These are phyloP conservation scores for Euphrasia confusa DNA, from an alignment of 257 asterid genomes.

Conservation along the genomic window DNA sequence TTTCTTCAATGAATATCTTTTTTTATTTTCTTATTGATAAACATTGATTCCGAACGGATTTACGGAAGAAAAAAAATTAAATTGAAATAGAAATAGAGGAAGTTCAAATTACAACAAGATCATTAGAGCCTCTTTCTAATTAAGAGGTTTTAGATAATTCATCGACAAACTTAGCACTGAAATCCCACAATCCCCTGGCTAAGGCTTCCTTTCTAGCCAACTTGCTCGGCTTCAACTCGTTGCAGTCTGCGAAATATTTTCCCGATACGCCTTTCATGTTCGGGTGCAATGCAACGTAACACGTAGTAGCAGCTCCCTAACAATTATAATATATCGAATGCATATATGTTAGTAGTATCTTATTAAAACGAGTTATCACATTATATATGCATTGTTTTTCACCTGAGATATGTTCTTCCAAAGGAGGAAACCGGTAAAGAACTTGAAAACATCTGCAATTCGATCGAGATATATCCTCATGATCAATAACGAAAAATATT, in stretches of 20 bases:
- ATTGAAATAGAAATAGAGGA: too few relatives aligned
- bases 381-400: slow-evolving; percentile 10
- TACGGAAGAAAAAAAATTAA: too few relatives aligned
- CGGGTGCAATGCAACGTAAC: slow-evolving; percentile 71
- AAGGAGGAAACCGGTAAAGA: slow-evolving; percentile 34
- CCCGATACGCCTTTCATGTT: slow-evolving; percentile 46
- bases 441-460: slow-evolving; percentile 42
- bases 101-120: too few relatives aligned
- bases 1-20: too few relatives aligned
- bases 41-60: too few relatives aligned
- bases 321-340: neutral
- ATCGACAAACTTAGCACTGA: slow-evolving; percentile 51
- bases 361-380: neutral
- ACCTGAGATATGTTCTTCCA: slow-evolving; percentile 85
- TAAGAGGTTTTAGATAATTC: slow-evolving; percentile 9
- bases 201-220: slow-evolving; percentile 40
- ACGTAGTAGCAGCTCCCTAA: slow-evolving; percentile 77
- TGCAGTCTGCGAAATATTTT: slow-evolving; percentile 58
- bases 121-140: too few relatives aligned
- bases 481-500: neutral
- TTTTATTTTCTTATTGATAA: too few relatives aligned
- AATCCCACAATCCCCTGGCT: slow-evolving; percentile 61
- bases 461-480: neutral
- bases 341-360: neutral
- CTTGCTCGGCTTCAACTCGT: slow-evolving; percentile 36